Percentiles rank a stretch among this genome's conserved stretches.
These are phyloP conservation scores for Russula brevipes DNA, from an alignment of 768 basidiomycete genomes.

Conservation along the genomic window DNA sequence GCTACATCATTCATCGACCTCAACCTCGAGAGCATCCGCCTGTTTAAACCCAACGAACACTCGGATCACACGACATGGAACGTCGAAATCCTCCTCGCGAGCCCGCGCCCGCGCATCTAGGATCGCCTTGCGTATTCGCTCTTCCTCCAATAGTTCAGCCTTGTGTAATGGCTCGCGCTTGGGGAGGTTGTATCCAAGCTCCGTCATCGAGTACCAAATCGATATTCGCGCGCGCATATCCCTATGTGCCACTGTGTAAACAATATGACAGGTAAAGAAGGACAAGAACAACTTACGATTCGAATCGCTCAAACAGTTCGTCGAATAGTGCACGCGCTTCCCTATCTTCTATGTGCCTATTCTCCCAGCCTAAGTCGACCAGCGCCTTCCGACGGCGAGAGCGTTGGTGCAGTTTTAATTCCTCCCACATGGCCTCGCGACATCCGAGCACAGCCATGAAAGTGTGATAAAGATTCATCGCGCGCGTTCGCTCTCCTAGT, in stretches of 20 bases:
- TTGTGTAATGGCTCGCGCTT: constrained; percentile 58
- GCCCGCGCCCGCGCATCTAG: constrained; percentile 50
- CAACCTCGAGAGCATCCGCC: constrained; percentile 14
- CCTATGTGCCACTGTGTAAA: constrained; percentile 32
- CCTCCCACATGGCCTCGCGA: constrained; percentile 76
- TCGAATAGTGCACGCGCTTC: constrained; percentile 20
- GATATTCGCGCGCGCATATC: constrained; percentile 63
- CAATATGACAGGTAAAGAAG: constrained; percentile 7
- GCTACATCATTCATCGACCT: constrained; percentile 3
- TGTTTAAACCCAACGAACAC: constrained; percentile 56
- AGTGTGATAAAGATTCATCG: constrained; percentile 66
- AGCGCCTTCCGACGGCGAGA: constrained; percentile 52
- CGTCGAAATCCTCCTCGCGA: constrained; percentile 44
- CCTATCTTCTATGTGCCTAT: constrained; percentile 26
- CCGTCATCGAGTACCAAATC: constrained; percentile 57
- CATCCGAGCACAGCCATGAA: constrained; percentile 58
- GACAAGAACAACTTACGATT: constrained; percentile 18
- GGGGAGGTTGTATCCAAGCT: constrained; percentile 55
- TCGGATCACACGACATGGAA: constrained; percentile 55
- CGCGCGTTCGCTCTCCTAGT: constrained; percentile 55
- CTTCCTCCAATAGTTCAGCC: constrained; percentile 65
- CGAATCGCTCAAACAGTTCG: constrained; percentile 21
- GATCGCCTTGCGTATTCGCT: constrained; percentile 56
- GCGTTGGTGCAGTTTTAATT: constrained; percentile 55
- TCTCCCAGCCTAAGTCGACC: constrained; percentile 62